phyloP scores from a whole-genome alignment of 495 filamentous ascomycete species.

The Hyphodiscus hymeniophilus region DNA sequence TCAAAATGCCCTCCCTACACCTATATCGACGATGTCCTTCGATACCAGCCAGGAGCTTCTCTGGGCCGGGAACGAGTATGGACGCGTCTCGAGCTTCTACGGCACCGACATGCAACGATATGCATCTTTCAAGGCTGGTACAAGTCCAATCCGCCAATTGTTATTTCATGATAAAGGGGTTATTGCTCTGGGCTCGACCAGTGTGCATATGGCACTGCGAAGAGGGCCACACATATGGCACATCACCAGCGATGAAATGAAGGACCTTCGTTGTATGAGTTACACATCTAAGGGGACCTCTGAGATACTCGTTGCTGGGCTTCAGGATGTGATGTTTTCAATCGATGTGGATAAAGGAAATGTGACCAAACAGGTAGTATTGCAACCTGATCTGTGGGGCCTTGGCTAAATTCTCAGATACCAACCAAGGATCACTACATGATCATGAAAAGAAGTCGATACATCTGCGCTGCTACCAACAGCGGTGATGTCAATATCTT shows the following conservation, averaged over 20 bases:
- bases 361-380: constrained; percentile 57
- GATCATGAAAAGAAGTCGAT: constrained; percentile 81
- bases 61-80: constrained; percentile 83
- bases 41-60: constrained; percentile 81
- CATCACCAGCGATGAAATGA: constrained; percentile 62
- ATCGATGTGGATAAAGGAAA: constrained; percentile 83
- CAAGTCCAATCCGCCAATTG: constrained; percentile 70
- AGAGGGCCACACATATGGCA: constrained; percentile 83
- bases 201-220: constrained; percentile 77
- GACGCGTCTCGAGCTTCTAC: constrained; percentile 78
- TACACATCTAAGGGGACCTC: constrained; percentile 76
- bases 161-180: constrained; percentile 82
- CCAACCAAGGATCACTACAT: constrained; percentile 68
- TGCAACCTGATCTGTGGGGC: not conserved
- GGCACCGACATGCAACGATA: constrained; percentile 64
- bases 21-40: constrained; percentile 69
- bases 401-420: constrained; percentile 35
- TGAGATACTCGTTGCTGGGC: constrained; percentile 80
- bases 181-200: constrained; percentile 65
- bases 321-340: constrained; percentile 78
- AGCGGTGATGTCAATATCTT: constrained; percentile 80
- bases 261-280: constrained; percentile 83
- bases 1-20: constrained; percentile 51
- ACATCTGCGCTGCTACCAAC: constrained; percentile 85
- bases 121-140: constrained; percentile 60